A percentile compares a stretch with the other conserved stretches of the same genome.
Conservation (phyloP, 164 flowering plant genomes). For the Magnolia sinica region DNA sequence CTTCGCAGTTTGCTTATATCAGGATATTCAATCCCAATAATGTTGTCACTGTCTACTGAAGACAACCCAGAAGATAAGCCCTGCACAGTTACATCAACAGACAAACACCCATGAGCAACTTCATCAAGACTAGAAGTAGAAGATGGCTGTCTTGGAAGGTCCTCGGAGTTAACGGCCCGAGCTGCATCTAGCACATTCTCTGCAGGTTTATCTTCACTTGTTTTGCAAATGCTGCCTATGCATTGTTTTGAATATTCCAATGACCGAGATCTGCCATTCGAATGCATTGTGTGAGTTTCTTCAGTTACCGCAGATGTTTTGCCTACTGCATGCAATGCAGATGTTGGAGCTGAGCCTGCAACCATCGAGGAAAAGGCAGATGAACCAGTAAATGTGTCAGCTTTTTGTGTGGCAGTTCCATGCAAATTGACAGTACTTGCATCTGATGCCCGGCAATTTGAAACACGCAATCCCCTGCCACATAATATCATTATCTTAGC, state of each 20-base stretch:
- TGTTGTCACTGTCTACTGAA: slow-evolving; percentile 17
- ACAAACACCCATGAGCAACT: slow-evolving; percentile 19
- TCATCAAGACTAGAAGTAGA: slow-evolving; percentile 15
- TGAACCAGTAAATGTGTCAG: slow-evolving; percentile 32
- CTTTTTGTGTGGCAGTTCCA: slow-evolving; percentile 44
- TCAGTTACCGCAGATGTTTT: slow-evolving; percentile 32
- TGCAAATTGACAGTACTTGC: slow-evolving; percentile 33
- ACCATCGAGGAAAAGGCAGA: slow-evolving; percentile 31
- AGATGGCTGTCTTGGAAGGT: slow-evolving; percentile 18
- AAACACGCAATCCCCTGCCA: slow-evolving; percentile 70
- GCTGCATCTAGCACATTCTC: slow-evolving; percentile 16
- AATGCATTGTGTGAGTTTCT: slow-evolving; percentile 24
- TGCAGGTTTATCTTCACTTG: slow-evolving; percentile 9
- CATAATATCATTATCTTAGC: slow-evolving; percentile 1
- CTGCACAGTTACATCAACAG: slow-evolving; percentile 19
- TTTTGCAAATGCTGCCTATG: slow-evolving; percentile 10
- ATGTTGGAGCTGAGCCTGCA: slow-evolving; percentile 26
- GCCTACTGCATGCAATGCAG: slow-evolving; percentile 27
- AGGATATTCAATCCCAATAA: slow-evolving; percentile 8
- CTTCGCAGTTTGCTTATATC: slow-evolving; percentile 1
- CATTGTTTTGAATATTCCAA: slow-evolving; percentile 26
- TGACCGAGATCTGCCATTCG: slow-evolving; percentile 26
- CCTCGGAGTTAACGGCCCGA: slow-evolving; percentile 14
- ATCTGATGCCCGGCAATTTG: slow-evolving; percentile 36
- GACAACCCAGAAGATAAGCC: slow-evolving; percentile 31